A percentile compares a stretch with the other conserved stretches of the same genome.
These are phyloP conservation scores for Spergularia marina DNA, from an alignment of 148 eudicot genomes.

Conservation along the genomic window DNA sequence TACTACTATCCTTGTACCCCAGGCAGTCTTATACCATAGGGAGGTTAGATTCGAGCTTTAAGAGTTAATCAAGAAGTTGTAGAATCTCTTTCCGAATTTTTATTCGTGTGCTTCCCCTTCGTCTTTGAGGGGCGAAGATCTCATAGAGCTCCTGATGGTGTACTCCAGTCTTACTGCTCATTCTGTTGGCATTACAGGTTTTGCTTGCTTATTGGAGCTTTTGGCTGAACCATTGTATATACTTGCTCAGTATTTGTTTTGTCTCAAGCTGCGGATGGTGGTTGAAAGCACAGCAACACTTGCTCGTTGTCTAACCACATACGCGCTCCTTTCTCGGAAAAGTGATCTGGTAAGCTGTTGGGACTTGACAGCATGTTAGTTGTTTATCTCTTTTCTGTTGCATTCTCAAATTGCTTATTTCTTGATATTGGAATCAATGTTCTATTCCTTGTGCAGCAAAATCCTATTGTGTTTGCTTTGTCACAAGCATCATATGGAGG, in stretches of 20 bases:
- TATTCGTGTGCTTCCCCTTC: no score
- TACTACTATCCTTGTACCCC: no score
- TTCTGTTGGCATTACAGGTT: slow-evolving; percentile 46
- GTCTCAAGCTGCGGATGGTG: slow-evolving; percentile 76
- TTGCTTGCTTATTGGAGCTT: slow-evolving; percentile 89
- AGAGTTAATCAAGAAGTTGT: no score
- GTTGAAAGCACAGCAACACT: slow-evolving; percentile 87
- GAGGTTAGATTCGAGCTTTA: no score
- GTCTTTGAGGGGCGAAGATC: not conserved
- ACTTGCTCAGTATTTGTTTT: slow-evolving; percentile 82
- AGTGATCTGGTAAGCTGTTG: slow-evolving; percentile 54
- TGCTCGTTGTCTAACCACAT: slow-evolving; percentile 70
- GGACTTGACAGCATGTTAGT: not conserved
- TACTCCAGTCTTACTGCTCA: not conserved
- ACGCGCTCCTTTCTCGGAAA: slow-evolving; percentile 56
- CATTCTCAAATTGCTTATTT: not conserved
- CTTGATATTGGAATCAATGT: slow-evolving; percentile 1
- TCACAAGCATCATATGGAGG: slow-evolving; percentile 90
- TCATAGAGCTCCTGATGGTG: not conserved
- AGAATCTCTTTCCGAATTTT: no score
- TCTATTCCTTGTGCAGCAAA: slow-evolving; percentile 56
- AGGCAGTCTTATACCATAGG: no score
- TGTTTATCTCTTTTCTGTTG: slow-evolving; percentile 1
- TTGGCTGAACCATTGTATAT: slow-evolving; percentile 91
- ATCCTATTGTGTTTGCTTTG: slow-evolving; percentile 67